Conservation (phyloP, 495 filamentous ascomycete genomes). For the Penicillium verhagenii region DNA sequence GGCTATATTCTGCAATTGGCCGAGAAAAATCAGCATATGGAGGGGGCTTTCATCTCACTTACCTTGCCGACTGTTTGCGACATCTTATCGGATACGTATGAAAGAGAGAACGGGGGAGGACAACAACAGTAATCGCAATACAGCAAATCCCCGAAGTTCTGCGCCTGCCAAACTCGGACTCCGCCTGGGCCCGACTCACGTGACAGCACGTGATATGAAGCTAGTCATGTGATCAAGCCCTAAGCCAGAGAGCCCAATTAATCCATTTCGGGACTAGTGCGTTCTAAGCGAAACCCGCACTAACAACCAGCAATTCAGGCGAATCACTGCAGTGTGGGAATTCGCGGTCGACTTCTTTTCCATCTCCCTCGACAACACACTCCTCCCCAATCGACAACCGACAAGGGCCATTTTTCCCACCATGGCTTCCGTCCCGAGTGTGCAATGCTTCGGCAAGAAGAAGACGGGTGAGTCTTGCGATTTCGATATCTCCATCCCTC, state of each 20-base stretch:
- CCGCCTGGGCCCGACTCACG: constrained; percentile 16
- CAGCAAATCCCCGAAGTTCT: constrained; percentile 13
- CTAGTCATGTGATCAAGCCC: constrained; percentile 30
- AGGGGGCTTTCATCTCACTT: too few species aligned
- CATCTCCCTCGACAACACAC: constrained; percentile 42
- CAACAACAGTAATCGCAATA: constrained; percentile 4
- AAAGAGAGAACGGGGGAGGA: neutral
- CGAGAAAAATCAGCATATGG: neutral
- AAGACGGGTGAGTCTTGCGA: constrained; percentile 62
- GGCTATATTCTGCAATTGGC: neutral
- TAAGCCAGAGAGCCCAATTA: constrained; percentile 19
- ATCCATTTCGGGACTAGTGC: constrained; percentile 23
- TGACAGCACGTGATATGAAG: constrained; percentile 5
- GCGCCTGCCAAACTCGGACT: constrained; percentile 19
- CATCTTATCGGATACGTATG: constrained; percentile 29
- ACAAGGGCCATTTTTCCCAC: constrained; percentile 49
- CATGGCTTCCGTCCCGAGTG: constrained; percentile 80
- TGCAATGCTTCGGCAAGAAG: constrained; percentile 96
- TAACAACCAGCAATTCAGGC: constrained; percentile 32
- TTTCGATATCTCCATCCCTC: constrained; percentile 1
- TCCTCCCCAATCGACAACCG: constrained; percentile 44
- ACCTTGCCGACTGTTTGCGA: constrained; percentile 51
- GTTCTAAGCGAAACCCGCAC: constrained; percentile 51
- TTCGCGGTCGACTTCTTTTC: constrained; percentile 31
- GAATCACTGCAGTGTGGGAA: constrained; percentile 29